Evolutionary conservation across 768 basidiomycete species (phyloP).

Genomic region (Suillus americanus): DNA sequence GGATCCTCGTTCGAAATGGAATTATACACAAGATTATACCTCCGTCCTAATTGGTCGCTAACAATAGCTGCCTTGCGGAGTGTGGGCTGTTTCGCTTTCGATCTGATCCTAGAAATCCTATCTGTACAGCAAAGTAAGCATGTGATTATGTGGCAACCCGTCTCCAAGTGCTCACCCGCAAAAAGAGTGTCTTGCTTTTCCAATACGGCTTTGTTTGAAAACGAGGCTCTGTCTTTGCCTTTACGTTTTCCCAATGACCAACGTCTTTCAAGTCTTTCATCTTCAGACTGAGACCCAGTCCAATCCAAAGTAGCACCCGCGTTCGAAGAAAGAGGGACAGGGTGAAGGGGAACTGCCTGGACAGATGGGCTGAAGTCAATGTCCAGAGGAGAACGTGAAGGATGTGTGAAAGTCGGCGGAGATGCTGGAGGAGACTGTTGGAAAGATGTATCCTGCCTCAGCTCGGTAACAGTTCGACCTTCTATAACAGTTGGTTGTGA

Average conservation of each 20-base stretch:
- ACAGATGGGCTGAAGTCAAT: conserved; percentile 73
- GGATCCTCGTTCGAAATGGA: conserved; percentile 31
- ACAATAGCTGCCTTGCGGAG: conserved; percentile 64
- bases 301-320: conserved; percentile 75
- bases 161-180: conserved; percentile 41
- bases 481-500: conserved; percentile 19
- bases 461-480: conserved; percentile 24
- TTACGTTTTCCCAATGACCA: conserved; percentile 65
- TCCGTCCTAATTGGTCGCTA: conserved; percentile 61
- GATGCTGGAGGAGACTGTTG: conserved; percentile 7
- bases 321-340: conserved; percentile 67
- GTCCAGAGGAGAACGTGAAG: conserved; percentile 36
- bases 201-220: conserved; percentile 42
- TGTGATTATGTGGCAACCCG: conserved; percentile 9
- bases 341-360: conserved; percentile 48
- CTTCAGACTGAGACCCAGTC: conserved; percentile 55
- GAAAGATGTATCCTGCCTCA: conserved; percentile 31
- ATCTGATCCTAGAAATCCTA: conserved; percentile 55
- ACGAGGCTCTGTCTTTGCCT: conserved; percentile 48
- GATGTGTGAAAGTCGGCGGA: conserved; percentile 12
- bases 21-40: conserved; percentile 56
- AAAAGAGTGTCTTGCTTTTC: conserved; percentile 63
- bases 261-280: conserved; percentile 56
- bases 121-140: conserved; percentile 36
- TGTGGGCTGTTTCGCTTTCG: conserved; percentile 50